phyloP scores from a whole-genome alignment of 2,329 filamentous ascomycete genomes.

The Macrophomina pseudophaseolina region DNA sequence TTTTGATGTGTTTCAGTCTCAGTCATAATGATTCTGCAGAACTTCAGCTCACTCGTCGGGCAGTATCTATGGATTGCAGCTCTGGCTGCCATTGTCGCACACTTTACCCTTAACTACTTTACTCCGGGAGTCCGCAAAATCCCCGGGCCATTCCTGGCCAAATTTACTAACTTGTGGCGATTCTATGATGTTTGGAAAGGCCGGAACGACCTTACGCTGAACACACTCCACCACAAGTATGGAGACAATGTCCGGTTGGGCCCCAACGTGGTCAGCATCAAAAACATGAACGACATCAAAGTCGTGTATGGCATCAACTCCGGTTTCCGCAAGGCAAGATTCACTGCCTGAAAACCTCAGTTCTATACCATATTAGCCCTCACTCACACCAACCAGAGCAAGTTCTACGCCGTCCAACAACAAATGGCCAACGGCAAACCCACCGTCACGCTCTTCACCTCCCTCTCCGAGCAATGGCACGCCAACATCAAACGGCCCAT shows the following conservation, averaged over 20 bases:
- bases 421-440: slow-evolving; percentile 8
- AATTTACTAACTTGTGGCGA: slow-evolving; percentile 77
- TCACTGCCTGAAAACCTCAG: neutral
- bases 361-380: neutral
- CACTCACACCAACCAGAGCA: neutral
- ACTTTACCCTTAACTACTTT: slow-evolving; percentile 1
- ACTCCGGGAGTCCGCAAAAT: slow-evolving; percentile 43
- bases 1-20: neutral
- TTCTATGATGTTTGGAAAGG: slow-evolving; percentile 52
- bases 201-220: slow-evolving; percentile 28
- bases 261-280: slow-evolving; percentile 68
- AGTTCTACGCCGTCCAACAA: slow-evolving; percentile 17
- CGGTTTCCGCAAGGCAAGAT: slow-evolving; percentile 36
- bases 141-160: slow-evolving; percentile 64
- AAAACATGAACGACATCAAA: slow-evolving; percentile 12
- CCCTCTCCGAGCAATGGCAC: slow-evolving; percentile 32
- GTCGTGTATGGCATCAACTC: slow-evolving; percentile 73
- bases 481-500: slow-evolving; percentile 24
- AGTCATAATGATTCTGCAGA: neutral
- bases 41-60: neutral
- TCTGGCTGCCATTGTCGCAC: neutral
- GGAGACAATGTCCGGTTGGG: slow-evolving; percentile 79
- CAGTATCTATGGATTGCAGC: neutral
- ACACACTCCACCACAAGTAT: slow-evolving; percentile 66
- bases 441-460: slow-evolving; percentile 5